phyloP scores from a whole-genome alignment of 1,284 basidiomycete genomes.

The Lentinula novae-zelandiae region DNA sequence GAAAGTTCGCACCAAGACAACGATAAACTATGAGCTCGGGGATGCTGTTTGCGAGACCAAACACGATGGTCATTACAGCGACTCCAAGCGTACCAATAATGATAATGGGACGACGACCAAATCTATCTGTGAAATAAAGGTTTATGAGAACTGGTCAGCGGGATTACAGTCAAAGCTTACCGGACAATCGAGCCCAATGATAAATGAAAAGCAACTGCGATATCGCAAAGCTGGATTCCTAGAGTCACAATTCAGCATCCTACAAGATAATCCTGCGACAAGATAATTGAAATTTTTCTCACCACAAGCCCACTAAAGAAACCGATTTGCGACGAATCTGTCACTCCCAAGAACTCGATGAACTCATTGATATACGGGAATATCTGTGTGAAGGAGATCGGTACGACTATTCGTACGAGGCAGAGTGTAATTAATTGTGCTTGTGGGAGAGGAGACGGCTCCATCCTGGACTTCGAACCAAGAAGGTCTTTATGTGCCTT shows the following conservation, averaged over 20 bases:
- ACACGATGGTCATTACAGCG: slow-evolving; percentile 42
- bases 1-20: slow-evolving; percentile 16
- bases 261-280: not conserved
- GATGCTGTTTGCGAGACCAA: slow-evolving; percentile 53
- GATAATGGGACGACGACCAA: slow-evolving; percentile 61
- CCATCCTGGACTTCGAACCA: not conserved
- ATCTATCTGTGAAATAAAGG: slow-evolving; percentile 34
- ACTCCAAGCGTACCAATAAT: slow-evolving; percentile 50
- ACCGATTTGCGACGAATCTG: slow-evolving; percentile 33
- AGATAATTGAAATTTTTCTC: slow-evolving; percentile 12
- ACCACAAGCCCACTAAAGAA: slow-evolving; percentile 40
- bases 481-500: not conserved
- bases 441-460: slow-evolving; percentile 18
- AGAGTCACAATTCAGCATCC: not conserved
- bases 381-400: slow-evolving; percentile 31
- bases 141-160: not conserved
- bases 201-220: slow-evolving; percentile 57
- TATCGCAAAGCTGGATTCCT: slow-evolving; percentile 59
- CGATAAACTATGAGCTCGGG: slow-evolving; percentile 40
- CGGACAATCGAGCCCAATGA: slow-evolving; percentile 55
- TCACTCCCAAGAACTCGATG: slow-evolving; percentile 31
- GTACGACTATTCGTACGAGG: slow-evolving; percentile 34
- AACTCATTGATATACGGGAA: slow-evolving; percentile 39
- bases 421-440: slow-evolving; percentile 30
- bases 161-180: slow-evolving; percentile 25